Base-by-base conservation (phyloP, 176 grass and related monocot genomes). In the Guadua angustifolia region DNA sequence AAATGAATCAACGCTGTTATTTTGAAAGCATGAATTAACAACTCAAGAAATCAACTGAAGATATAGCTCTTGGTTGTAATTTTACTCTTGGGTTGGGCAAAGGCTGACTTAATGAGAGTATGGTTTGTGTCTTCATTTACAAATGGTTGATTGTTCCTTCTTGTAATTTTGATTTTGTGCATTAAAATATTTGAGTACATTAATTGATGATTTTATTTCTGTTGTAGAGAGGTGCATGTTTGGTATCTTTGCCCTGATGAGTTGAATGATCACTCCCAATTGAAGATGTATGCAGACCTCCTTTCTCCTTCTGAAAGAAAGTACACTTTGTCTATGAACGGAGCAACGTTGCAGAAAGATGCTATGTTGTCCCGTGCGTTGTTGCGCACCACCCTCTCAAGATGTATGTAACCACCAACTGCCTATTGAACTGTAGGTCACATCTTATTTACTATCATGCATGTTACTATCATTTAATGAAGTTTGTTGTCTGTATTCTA, bases 221-320 rank as follows among this genome's bases (percentile, higher is more conserved):
- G 6, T 83, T 51, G 19, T 60, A 98, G 95, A 71, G 95, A 95
- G 69, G 89, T 88, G 73, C 93, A 98, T 92, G 35, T 98, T 71
- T 98, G 95, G 95, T 98, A 90, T 79, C 51, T 98, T 62, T 85
- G 89, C 29, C 91, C 95, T 73, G 87, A 98, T 84, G 93, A 98
- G 74, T 55, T 98, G 61, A 89, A 94, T 22, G 89, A 87, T 81
- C 65, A 75, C 66, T 86, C 91, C 66, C 89, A 79, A 63, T 21
- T 98, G 57, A 87, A 99, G 62, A 79, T 88, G 80, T 99, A 92
- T 74, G 82, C 71, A 82, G 91, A 99, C 9, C 82, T 99, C 44
- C 77, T 99, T 79, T 92, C 91, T 62, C 86, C 93, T 66, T 66
- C 70, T 47, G 97, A 99, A 78, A 95, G 90, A 82, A 57, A 85